Conservation (phyloP, 495 filamentous ascomycete species). For the Pseudevernia furfuracea region DNA sequence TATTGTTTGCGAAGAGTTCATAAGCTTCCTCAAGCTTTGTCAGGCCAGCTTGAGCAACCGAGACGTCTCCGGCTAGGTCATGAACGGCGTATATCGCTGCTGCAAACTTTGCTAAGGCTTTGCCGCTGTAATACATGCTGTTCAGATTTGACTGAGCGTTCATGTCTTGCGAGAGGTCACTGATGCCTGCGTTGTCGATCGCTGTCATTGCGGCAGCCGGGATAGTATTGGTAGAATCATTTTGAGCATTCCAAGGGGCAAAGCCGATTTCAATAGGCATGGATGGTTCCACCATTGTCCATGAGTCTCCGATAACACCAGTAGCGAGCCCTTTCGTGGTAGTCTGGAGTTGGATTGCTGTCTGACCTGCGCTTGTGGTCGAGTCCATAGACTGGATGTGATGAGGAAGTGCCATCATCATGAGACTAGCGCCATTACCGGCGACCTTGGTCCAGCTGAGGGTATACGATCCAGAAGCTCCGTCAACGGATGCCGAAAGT, state of each 20-base stretch:
- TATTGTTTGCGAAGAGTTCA: constrained; percentile 65
- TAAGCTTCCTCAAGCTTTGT: constrained; percentile 66
- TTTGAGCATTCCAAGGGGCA: constrained; percentile 59
- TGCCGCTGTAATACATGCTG: constrained; percentile 94
- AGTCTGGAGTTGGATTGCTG: constrained; percentile 59
- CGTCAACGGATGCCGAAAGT: constrained; percentile 54
- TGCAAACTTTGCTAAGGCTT: constrained; percentile 86
- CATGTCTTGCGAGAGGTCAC: constrained; percentile 69
- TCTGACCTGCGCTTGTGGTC: constrained; percentile 45
- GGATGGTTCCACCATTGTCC: constrained; percentile 68
- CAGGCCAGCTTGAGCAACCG: constrained; percentile 54
- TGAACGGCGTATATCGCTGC: constrained; percentile 59
- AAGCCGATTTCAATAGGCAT: constrained; percentile 69
- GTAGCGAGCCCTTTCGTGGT: constrained; percentile 79
- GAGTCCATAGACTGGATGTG: constrained; percentile 67
- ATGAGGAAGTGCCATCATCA: constrained; percentile 89
- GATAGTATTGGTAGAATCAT: constrained; percentile 43
- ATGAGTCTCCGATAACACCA: constrained; percentile 63
- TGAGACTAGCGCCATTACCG: constrained; percentile 33
- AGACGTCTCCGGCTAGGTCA: constrained; percentile 54
- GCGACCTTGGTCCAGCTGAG: constrained; percentile 52
- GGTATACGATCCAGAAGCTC: constrained; percentile 62
- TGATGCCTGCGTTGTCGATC: constrained; percentile 50
- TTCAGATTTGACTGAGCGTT: constrained; percentile 61
- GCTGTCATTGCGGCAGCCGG: constrained; percentile 43